These are phyloP conservation scores for Puccinia hordei DNA, from an alignment of 1,284 basidiomycete genomes.

Conservation along the genomic window DNA sequence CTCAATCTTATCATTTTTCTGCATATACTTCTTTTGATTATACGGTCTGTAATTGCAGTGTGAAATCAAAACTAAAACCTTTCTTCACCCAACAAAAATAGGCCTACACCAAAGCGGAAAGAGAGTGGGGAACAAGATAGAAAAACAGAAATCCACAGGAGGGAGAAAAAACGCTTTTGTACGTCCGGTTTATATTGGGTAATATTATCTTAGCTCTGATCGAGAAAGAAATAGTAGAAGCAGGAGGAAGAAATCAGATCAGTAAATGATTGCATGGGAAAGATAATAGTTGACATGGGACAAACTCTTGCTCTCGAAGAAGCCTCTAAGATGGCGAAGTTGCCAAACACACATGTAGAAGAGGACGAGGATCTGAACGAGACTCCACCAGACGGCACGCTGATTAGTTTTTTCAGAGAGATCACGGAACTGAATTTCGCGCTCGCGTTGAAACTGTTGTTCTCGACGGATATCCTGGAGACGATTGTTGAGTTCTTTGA, in stretches of 20 bases:
- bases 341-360: slow-evolving; percentile 88
- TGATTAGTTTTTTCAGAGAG: slow-evolving; percentile 85
- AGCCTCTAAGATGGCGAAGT: slow-evolving; percentile 78
- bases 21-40: too few relatives aligned
- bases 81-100: slow-evolving; percentile 63
- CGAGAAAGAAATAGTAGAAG: slow-evolving; percentile 73
- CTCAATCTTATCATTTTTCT: slow-evolving; percentile 54
- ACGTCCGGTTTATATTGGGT: slow-evolving; percentile 26
- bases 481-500: slow-evolving; percentile 88
- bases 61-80: slow-evolving; percentile 69
- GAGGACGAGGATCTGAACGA: slow-evolving; percentile 81
- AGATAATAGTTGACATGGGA: slow-evolving; percentile 44
- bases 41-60: too few relatives aligned
- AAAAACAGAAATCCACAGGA: slow-evolving; percentile 62
- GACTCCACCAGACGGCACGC: slow-evolving; percentile 87
- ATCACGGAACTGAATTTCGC: slow-evolving; percentile 84
- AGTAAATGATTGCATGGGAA: slow-evolving; percentile 52
- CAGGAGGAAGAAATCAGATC: slow-evolving; percentile 24
- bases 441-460: slow-evolving; percentile 94
- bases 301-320: slow-evolving; percentile 49
- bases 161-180: slow-evolving; percentile 59
- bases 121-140: slow-evolving; percentile 63
- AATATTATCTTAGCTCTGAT: slow-evolving; percentile 72
- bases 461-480: slow-evolving; percentile 89
- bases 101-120: slow-evolving; percentile 64